phyloP scores from a whole-genome alignment of 768 basidiomycete species.

The Coprinopsis cinerea region DNA sequence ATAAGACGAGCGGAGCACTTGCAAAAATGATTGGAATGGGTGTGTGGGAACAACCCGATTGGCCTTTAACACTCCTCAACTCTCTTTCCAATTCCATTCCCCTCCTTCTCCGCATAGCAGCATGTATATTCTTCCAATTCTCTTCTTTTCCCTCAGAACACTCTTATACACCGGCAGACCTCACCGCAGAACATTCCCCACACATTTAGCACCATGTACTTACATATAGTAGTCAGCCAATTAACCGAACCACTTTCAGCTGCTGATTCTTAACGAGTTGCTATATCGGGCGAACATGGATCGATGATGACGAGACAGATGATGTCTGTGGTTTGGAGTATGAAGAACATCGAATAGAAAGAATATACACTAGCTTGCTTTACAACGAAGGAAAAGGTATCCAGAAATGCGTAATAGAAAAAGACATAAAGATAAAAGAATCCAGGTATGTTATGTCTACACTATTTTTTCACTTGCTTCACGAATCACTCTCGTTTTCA shows the following conservation, averaged over 20 bases:
- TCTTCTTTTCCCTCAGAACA: no score
- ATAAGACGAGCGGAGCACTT: slow-evolving; percentile 22
- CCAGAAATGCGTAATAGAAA: no score
- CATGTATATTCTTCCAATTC: not conserved
- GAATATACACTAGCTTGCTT: not conserved
- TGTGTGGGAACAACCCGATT: no score
- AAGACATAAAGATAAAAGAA: not conserved
- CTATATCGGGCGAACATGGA: slow-evolving; percentile 10
- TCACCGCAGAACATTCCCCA: no score
- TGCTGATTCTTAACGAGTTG: slow-evolving; percentile 11
- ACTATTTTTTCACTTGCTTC: not conserved
- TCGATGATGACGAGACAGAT: slow-evolving; percentile 10
- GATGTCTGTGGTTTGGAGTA: not conserved
- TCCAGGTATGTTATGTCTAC: not conserved
- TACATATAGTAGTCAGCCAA: no score
- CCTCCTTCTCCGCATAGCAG: not conserved
- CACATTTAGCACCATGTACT: no score
- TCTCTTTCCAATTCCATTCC: slow-evolving; percentile 20
- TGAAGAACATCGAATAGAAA: not conserved
- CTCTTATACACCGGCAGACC: no score
- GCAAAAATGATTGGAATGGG: slow-evolving; percentile 25
- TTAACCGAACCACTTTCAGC: no score
- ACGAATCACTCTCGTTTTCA: slow-evolving; percentile 14
- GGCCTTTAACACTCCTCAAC: no score
- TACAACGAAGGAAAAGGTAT: no score